phyloP scores from a whole-genome alignment of 176 grass and related monocot species.

The Aegilops longissima region DNA sequence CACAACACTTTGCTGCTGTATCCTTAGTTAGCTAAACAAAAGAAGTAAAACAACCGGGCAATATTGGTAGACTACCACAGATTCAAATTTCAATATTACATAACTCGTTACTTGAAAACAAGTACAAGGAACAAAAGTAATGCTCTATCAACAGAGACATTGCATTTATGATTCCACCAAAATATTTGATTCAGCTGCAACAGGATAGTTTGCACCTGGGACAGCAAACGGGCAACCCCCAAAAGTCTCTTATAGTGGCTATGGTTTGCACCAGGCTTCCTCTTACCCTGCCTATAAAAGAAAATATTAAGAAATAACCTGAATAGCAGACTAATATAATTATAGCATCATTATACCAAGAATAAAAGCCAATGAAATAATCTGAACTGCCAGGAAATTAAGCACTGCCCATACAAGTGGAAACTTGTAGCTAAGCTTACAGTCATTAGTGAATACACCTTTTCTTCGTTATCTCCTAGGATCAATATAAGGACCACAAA shows the following conservation, averaged over 20 bases:
- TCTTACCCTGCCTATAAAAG: slow-evolving; percentile 55
- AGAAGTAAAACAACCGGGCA: not conserved
- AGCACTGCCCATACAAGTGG: not conserved
- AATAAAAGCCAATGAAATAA: not conserved
- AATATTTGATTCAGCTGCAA: not conserved
- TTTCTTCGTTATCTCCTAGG: not conserved
- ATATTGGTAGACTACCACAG: not conserved
- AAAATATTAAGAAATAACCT: not conserved
- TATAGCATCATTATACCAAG: not conserved
- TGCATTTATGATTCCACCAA: not conserved
- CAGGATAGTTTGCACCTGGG: slow-evolving; percentile 45
- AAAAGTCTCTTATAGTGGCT: slow-evolving; percentile 70
- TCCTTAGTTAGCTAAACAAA: not conserved
- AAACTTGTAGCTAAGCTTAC: not conserved
- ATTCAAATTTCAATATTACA: not conserved
- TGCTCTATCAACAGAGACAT: not conserved
- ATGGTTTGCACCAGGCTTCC: slow-evolving; percentile 48
- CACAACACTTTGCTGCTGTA: not conserved
- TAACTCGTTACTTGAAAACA: not conserved
- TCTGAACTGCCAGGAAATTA: not conserved
- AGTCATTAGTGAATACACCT: not conserved
- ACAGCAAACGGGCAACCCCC: slow-evolving; percentile 73
- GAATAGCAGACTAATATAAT: not conserved
- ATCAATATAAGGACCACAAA: not conserved
- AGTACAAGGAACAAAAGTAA: not conserved